Percentiles rank a stretch among this genome's conserved stretches.
These are phyloP conservation scores for Mycena maculata DNA, from an alignment of 768 basidiomycete genomes.

Conservation along the genomic window DNA sequence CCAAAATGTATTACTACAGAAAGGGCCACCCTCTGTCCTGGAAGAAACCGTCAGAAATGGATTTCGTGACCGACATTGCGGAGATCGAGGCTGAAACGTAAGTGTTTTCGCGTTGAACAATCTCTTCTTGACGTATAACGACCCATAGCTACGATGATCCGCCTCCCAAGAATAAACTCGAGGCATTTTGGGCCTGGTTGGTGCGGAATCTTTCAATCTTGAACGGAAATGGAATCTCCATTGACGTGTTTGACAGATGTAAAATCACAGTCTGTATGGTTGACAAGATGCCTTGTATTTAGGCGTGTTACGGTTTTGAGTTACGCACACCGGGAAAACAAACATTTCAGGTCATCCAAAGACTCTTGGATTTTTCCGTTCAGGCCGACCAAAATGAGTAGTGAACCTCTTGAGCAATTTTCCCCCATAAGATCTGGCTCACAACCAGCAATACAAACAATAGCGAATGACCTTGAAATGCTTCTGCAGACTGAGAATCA, in stretches of 20 bases:
- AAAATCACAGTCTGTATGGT: too few relatives aligned
- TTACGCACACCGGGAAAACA: too few relatives aligned
- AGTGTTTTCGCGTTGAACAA: constrained; percentile 34
- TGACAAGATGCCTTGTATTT: too few relatives aligned
- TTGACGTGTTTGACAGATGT: constrained; percentile 15
- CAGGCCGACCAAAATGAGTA: too few relatives aligned
- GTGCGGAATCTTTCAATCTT: constrained; percentile 3
- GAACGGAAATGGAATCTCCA: not conserved
- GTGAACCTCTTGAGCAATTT: too few relatives aligned
- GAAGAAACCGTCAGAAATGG: constrained; percentile 69
- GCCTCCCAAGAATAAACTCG: constrained; percentile 25
- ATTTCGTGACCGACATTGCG: constrained; percentile 78
- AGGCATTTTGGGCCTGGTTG: constrained; percentile 34
- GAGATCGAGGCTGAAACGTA: constrained; percentile 76
- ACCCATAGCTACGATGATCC: constrained; percentile 28
- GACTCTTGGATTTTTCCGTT: too few relatives aligned
- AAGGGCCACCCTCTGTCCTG: constrained; percentile 52
- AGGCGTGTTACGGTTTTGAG: too few relatives aligned
- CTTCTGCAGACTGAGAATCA: too few relatives aligned
- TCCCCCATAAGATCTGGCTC: too few relatives aligned
- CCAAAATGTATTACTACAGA: constrained; percentile 64
- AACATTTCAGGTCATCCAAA: too few relatives aligned
- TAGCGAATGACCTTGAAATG: too few relatives aligned
- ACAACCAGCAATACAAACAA: too few relatives aligned
- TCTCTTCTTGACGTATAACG: not conserved